Base-by-base conservation (phyloP, 108 stramenopile genomes). In the Nannochloropsis salina region DNA sequence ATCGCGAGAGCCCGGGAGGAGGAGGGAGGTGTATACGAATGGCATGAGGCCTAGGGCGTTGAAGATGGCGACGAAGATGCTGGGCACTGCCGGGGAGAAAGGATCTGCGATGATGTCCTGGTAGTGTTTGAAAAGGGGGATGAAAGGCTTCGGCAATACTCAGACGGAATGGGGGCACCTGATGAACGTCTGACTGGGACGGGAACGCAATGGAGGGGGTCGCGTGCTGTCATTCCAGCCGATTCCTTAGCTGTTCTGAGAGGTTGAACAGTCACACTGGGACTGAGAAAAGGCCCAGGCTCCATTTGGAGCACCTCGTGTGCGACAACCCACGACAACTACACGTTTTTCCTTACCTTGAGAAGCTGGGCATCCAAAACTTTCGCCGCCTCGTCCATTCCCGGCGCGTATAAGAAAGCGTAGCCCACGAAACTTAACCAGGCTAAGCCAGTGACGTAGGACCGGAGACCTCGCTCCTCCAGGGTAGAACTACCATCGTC, bases 11-110 rank as follows among this genome's bases (percentile, higher is more conserved):
- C 61, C 61, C 61, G 61, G 61, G 61, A 74, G 61, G 61, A 74
- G 61, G 61, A 74, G 61, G n/a, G 61, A 74, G 61, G 61, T n/a
- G n/a, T 74, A 74, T 15, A 74, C 61, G 61, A 74, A 8, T 15
- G 61, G 61, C 61, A 74, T 74, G 3, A 74, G 61, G 61, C 61
- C 61, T n/a, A 74, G n/a, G 61, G 61, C 61, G 61, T 74, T 74
- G 6, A 74, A 74, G 61, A 74, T 74, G 61, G 61, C 61, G n/a
- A 74, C 20, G n/a, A 74, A 74, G 15, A 74, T 74, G 61, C 20
- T 15, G 61, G 61, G 61, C 15, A 74, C 20, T 15, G 61, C n/a
- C 2, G 61, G 61, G 61, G 61, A 74, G n/a, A 74, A 74, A n/a
- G 61, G 61, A n/a, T 74, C n/a, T 15, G 20, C 61, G 8, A 74